A percentile compares a stretch with the other conserved stretches of the same genome.
phyloP scores from a whole-genome alignment of 2,329 filamentous ascomycete genomes.

The Cladosporium velox region DNA sequence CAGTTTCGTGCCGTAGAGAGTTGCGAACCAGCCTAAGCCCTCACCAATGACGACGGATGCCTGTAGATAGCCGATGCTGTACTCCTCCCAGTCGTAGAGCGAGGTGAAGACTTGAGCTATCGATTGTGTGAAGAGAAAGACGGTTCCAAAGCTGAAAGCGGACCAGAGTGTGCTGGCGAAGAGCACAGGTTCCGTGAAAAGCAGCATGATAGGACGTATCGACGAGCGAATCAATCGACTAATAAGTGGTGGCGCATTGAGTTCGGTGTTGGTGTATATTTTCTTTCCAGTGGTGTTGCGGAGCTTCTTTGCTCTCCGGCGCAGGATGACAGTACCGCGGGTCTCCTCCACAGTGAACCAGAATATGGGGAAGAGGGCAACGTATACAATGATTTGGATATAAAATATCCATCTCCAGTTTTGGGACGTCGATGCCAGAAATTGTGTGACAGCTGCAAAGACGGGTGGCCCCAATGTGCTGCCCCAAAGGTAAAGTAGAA shows the following conservation, averaged over 20 bases:
- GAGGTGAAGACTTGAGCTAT: slow-evolving; percentile 46
- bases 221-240: slow-evolving; percentile 38
- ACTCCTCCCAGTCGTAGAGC: slow-evolving; percentile 45
- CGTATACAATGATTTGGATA: slow-evolving; percentile 48
- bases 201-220: slow-evolving; percentile 42
- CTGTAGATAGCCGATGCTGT: slow-evolving; percentile 49
- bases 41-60: slow-evolving; percentile 50
- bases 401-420: slow-evolving; percentile 45
- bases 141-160: slow-evolving; percentile 49
- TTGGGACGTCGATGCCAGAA: slow-evolving; percentile 25
- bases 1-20: slow-evolving; percentile 37
- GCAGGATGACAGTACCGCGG: slow-evolving; percentile 50
- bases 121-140: slow-evolving; percentile 54
- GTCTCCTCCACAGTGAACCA: slow-evolving; percentile 48
- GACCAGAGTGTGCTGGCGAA: slow-evolving; percentile 52
- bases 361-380: slow-evolving; percentile 44
- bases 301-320: slow-evolving; percentile 39
- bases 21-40: slow-evolving; percentile 43
- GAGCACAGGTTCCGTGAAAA: slow-evolving; percentile 54
- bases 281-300: slow-evolving; percentile 34
- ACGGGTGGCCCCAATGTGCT: slow-evolving; percentile 41
- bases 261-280: slow-evolving; percentile 40
- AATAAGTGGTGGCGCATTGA: slow-evolving; percentile 34
- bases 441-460: slow-evolving; percentile 38
- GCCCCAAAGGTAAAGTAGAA: slow-evolving; percentile 38